Conservation (phyloP, 148 eudicot genomes). For the Silene conica region DNA sequence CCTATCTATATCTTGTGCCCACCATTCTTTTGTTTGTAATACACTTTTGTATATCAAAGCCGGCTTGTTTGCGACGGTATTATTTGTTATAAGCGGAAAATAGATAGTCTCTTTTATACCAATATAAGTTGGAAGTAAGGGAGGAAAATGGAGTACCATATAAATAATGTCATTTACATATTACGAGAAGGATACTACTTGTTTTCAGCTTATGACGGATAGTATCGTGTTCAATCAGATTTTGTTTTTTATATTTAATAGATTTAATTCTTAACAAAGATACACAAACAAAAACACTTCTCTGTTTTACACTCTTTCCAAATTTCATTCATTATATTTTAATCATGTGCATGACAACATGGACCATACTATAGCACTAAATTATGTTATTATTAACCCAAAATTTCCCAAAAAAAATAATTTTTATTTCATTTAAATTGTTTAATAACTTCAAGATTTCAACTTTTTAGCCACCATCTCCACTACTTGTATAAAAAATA, state of each 20-base stretch:
- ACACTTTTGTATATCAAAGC: neutral
- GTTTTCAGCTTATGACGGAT: too few species aligned
- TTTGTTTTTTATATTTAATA: too few species aligned
- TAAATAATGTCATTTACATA: too few species aligned
- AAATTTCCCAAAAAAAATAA: too few species aligned
- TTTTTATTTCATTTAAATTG: too few species aligned
- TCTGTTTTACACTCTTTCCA: constrained; percentile 1
- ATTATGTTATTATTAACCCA: neutral
- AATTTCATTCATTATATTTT: neutral
- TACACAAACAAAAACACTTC: constrained; percentile 8
- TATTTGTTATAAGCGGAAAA: too few species aligned
- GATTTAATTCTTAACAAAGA: neutral
- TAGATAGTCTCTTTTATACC: too few species aligned
- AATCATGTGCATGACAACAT: neutral
- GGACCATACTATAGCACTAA: neutral
- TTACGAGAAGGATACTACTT: too few species aligned
- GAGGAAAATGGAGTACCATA: too few species aligned
- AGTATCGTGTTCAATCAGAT: too few species aligned
- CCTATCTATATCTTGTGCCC: neutral
- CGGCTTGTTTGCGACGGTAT: too few species aligned
- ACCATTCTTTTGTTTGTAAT: neutral
- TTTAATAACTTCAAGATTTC: neutral
- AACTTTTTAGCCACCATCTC: constrained; percentile 24
- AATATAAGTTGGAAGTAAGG: too few species aligned
- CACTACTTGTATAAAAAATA: constrained; percentile 23